A percentile compares a stretch with the other conserved stretches of the same genome.
These are phyloP conservation scores for Cryptosporidium tyzzeri DNA, from an alignment of 169 alveolate species.

Conservation along the genomic window DNA sequence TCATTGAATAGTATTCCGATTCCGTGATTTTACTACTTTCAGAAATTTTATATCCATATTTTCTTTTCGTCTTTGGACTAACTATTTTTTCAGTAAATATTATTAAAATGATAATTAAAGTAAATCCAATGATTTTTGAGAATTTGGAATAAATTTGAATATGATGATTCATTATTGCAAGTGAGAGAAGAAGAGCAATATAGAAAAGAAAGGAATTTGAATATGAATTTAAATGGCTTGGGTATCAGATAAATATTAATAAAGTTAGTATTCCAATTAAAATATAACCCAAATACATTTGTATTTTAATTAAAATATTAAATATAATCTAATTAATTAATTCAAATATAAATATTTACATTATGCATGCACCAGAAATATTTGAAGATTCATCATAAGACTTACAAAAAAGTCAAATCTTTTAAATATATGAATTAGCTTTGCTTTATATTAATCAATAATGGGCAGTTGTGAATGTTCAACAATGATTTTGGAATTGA, in stretches of 20 bases:
- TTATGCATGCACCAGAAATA: neutral
- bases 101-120: neutral
- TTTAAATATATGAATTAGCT: too few species aligned
- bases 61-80: conserved; percentile 12
- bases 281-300: neutral
- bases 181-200: neutral
- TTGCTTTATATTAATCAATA: too few species aligned
- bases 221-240: neutral
- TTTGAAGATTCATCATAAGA: neutral
- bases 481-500: neutral
- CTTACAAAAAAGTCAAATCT: neutral
- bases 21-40: neutral
- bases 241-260: too few species aligned
- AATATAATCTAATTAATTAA: neutral
- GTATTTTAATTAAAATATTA: neutral
- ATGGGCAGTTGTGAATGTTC: too few species aligned
- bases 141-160: neutral
- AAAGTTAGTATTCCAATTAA: too few species aligned
- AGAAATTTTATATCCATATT: conserved; percentile 51
- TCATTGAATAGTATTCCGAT: conserved; percentile 9
- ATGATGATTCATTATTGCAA: neutral
- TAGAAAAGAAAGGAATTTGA: too few species aligned
- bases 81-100: neutral
- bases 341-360: neutral
- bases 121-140: neutral